Conservation (phyloP, 2,329 filamentous ascomycete species). For the Sphaerulina populicola region DNA sequence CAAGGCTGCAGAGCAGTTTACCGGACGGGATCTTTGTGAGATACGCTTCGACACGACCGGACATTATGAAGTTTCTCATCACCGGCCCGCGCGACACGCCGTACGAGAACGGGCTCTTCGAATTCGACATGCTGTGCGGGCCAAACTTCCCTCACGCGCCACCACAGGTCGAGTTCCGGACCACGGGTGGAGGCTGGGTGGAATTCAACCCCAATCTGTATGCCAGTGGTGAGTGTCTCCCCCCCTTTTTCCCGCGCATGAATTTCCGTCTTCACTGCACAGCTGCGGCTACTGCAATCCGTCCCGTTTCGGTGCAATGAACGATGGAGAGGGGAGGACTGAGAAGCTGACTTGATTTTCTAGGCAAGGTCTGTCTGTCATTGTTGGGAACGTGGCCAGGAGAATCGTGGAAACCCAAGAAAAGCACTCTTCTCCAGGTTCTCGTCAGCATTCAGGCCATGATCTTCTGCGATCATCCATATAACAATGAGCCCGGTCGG, state of each 20-base stretch:
- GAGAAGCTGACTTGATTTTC: neutral
- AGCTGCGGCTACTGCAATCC: too few relatives aligned
- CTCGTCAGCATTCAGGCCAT: slow-evolving; percentile 50
- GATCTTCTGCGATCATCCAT: slow-evolving; percentile 49
- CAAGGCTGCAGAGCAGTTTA: slow-evolving; percentile 42
- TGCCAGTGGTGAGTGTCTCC: slow-evolving; percentile 39
- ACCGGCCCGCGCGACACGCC: slow-evolving; percentile 51
- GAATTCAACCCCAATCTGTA: slow-evolving; percentile 55
- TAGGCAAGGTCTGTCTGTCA: slow-evolving; percentile 47
- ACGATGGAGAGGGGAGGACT: too few relatives aligned
- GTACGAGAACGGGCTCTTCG: slow-evolving; percentile 52
- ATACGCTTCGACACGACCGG: slow-evolving; percentile 49
- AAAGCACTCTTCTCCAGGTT: slow-evolving; percentile 47
- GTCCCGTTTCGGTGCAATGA: too few relatives aligned
- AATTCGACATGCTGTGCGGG: slow-evolving; percentile 49
- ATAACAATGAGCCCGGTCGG: slow-evolving; percentile 46
- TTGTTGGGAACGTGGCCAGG: slow-evolving; percentile 52
- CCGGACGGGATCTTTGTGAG: slow-evolving; percentile 50
- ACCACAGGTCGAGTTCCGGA: slow-evolving; percentile 49
- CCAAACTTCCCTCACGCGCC: slow-evolving; percentile 42
- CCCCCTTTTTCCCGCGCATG: too few relatives aligned
- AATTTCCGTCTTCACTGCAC: too few relatives aligned
- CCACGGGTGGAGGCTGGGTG: slow-evolving; percentile 41
- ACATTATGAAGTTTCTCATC: slow-evolving; percentile 51
- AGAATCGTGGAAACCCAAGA: slow-evolving; percentile 40